Conservation (phyloP, 352 stramenopile genomes). For the Pythium scleroteichum region DNA sequence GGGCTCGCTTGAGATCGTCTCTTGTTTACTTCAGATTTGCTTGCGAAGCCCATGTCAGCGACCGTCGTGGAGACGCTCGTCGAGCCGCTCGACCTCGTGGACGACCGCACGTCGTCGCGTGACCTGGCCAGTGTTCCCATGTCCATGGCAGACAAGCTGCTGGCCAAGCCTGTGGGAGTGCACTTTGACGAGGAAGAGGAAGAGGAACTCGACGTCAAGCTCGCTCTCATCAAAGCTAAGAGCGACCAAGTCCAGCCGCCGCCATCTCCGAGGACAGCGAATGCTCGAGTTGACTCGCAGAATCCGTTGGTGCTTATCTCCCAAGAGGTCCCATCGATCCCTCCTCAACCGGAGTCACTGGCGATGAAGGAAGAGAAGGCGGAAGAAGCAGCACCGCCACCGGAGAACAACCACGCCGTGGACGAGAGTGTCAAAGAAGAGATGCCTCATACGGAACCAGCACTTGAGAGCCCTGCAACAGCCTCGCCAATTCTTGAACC, state of each 20-base stretch:
- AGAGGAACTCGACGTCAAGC: slow-evolving; percentile 5
- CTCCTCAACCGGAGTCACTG: background rate
- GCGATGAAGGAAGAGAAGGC: background rate
- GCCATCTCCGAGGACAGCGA: background rate
- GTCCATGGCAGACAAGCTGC: background rate
- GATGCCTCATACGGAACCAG: too few relatives aligned
- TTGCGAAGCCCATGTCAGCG: background rate
- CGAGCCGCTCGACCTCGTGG: slow-evolving; percentile 16
- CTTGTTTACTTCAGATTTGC: background rate
- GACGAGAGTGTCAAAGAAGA: too few relatives aligned
- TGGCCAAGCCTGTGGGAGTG: background rate
- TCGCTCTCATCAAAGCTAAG: background rate
- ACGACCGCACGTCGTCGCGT: slow-evolving; percentile 5
- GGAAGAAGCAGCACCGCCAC: too few relatives aligned
- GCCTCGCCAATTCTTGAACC: background rate
- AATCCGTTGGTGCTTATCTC: background rate
- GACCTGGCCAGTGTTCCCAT: background rate
- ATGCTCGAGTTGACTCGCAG: slow-evolving; percentile 1
- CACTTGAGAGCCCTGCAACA: background rate
- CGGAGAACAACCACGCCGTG: too few relatives aligned
- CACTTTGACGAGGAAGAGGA: slow-evolving; percentile 11
- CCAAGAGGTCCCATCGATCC: background rate
- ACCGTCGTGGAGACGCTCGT: slow-evolving; percentile 18
- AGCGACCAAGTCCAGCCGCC: background rate
- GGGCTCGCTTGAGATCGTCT: background rate